phyloP scores from a whole-genome alignment of 192 early-diverging fungal genomes.

The Backusella psychrophila region DNA sequence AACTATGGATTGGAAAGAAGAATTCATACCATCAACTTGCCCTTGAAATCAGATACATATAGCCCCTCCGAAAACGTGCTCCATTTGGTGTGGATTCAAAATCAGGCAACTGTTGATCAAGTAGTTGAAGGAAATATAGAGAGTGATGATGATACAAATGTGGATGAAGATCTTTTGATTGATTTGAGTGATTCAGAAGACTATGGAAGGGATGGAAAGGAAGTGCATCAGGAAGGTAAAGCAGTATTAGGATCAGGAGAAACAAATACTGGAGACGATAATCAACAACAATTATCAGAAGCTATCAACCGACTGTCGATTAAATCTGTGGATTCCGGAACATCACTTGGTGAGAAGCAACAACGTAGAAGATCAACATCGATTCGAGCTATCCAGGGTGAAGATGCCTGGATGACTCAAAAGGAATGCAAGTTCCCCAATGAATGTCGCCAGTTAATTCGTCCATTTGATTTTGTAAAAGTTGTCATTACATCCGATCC shows the following conservation, averaged over 20 bases:
- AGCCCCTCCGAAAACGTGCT: slow-evolving; percentile 15
- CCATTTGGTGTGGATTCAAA: slow-evolving; percentile 17
- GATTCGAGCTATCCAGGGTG: slow-evolving; percentile 17
- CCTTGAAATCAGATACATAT: slow-evolving; percentile 16
- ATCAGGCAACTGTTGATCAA: slow-evolving; percentile 1
- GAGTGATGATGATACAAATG: background rate
- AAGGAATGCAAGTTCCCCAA: slow-evolving; percentile 17
- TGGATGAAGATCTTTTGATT: background rate
- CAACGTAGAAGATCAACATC: slow-evolving; percentile 17
- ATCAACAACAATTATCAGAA: background rate
- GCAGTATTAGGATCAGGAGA: background rate
- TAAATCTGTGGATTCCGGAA: background rate
- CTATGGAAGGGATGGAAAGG: background rate
- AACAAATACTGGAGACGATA: background rate
- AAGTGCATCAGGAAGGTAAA: background rate
- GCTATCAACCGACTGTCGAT: background rate
- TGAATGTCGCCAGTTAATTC: slow-evolving; percentile 27
- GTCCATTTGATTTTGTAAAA: slow-evolving; percentile 39
- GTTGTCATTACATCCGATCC: slow-evolving; percentile 46
- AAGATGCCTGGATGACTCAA: slow-evolving; percentile 11
- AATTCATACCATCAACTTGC: slow-evolving; percentile 29
- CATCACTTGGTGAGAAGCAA: background rate
- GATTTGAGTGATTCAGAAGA: background rate
- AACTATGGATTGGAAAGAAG: slow-evolving; percentile 71
- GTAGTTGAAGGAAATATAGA: slow-evolving; percentile 7